A percentile compares a stretch with the other conserved stretches of the same genome.
Evolutionary conservation across 2,329 filamentous ascomycete species (phyloP).

Genomic region (Gnomoniopsis smithogilvyi): DNA sequence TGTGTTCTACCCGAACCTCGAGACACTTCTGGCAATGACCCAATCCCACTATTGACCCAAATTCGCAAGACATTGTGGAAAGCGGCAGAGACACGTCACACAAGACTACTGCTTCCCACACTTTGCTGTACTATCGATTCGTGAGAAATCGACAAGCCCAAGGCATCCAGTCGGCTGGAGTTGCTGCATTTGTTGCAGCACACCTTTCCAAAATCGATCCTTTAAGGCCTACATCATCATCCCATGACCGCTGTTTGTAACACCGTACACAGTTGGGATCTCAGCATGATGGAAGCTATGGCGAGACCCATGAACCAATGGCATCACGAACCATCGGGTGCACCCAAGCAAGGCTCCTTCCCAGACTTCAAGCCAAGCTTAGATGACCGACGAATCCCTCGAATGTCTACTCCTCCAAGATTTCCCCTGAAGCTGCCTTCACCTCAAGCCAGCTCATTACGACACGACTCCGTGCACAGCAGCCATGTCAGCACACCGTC

Average conservation of each 20-base stretch:
- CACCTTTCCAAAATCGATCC: slow-evolving; percentile 12
- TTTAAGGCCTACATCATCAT: neutral
- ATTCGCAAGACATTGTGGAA: slow-evolving; percentile 1
- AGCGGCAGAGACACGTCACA: slow-evolving; percentile 1
- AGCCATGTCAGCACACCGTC: slow-evolving; percentile 22
- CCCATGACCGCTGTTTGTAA: slow-evolving; percentile 31
- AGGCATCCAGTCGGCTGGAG: neutral
- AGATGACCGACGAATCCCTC: neutral
- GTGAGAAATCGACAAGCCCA: neutral
- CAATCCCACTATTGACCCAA: neutral
- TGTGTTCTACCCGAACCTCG: neutral
- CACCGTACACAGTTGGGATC: slow-evolving; percentile 27
- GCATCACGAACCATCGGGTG: slow-evolving; percentile 25
- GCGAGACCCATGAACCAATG: slow-evolving; percentile 31
- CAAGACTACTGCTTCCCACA: neutral
- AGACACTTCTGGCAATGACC: neutral
- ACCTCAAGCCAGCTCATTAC: neutral
- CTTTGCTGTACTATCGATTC: neutral
- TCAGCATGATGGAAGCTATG: slow-evolving; percentile 33
- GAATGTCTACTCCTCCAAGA: slow-evolving; percentile 1
- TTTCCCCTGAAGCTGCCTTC: neutral
- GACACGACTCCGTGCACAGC: slow-evolving; percentile 12
- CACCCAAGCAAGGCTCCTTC: slow-evolving; percentile 21
- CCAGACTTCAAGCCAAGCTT: slow-evolving; percentile 1
- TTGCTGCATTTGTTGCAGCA: slow-evolving; percentile 8